Percentiles rank a stretch among this genome's conserved stretches.
phyloP scores from a whole-genome alignment of 83 land plant species.

The Picea abies region DNA sequence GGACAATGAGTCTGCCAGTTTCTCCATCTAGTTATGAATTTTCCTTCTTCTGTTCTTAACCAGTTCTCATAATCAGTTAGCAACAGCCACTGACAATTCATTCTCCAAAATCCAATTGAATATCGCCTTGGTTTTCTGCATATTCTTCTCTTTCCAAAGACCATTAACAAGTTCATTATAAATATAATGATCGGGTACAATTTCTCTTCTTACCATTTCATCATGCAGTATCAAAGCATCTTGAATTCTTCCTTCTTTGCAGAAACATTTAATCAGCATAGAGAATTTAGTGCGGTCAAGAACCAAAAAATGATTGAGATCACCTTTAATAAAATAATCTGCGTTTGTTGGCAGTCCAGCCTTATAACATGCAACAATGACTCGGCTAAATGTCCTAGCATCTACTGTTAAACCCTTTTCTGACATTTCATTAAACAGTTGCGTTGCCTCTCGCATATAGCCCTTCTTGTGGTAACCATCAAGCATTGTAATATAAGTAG shows the following conservation, averaged over 20 bases:
- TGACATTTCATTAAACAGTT: constrained; percentile 53
- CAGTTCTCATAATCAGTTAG: neutral
- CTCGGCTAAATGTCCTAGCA: neutral
- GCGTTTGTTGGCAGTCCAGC: constrained; percentile 7
- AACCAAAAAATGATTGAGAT: neutral
- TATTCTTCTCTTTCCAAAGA: neutral
- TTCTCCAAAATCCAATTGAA: neutral
- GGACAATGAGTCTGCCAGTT: too few species aligned
- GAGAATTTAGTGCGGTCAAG: neutral
- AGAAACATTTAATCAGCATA: constrained; percentile 1
- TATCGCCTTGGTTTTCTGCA: neutral
- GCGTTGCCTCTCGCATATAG: constrained; percentile 30
- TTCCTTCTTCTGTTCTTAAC: too few species aligned
- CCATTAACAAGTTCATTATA: neutral
- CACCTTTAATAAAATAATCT: neutral
- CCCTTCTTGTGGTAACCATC: constrained; percentile 43
- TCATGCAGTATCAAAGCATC: neutral
- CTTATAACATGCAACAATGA: neutral
- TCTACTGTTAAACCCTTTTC: constrained; percentile 30
- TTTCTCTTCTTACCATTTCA: neutral
- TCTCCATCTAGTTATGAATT: too few species aligned
- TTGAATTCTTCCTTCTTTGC: neutral
- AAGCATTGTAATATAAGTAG: constrained; percentile 50
- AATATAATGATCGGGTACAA: neutral
- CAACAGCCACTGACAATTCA: neutral